Evolutionary conservation across 805 yeast species (phyloP).

Genomic region (Clavispora santaluciae): DNA sequence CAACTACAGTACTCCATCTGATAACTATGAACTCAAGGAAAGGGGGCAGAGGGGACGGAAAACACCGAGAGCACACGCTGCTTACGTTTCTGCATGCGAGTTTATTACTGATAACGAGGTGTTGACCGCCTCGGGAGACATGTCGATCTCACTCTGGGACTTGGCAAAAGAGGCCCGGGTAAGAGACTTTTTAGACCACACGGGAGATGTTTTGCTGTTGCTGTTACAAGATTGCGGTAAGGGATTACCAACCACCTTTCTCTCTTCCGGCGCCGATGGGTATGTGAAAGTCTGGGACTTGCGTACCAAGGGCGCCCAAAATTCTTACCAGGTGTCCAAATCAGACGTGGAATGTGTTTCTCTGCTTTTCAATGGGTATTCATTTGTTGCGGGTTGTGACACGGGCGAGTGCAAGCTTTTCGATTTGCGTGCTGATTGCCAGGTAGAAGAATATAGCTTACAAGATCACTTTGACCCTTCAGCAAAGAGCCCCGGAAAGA

Average conservation of each 20-base stretch:
- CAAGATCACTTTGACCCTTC: slow-evolving; percentile 13
- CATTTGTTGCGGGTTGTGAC: slow-evolving; percentile 73
- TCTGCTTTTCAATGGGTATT: slow-evolving; percentile 65
- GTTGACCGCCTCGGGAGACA: slow-evolving; percentile 77
- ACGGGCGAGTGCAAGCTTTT: slow-evolving; percentile 67
- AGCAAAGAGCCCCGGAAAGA: background rate
- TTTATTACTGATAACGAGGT: slow-evolving; percentile 56
- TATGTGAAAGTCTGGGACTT: slow-evolving; percentile 62
- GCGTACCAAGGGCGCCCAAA: slow-evolving; percentile 39
- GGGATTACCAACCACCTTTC: slow-evolving; percentile 29
- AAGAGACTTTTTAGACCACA: slow-evolving; percentile 57
- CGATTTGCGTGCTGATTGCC: slow-evolving; percentile 76
- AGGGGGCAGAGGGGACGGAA: slow-evolving; percentile 3
- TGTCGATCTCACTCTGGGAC: slow-evolving; percentile 80
- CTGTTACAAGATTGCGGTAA: slow-evolving; percentile 9
- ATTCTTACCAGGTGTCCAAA: slow-evolving; percentile 49
- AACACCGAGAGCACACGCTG: slow-evolving; percentile 60
- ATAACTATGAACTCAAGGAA: slow-evolving; percentile 8
- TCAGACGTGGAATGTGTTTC: slow-evolving; percentile 59
- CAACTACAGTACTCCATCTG: background rate
- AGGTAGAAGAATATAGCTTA: slow-evolving; percentile 46
- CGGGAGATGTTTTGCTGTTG: slow-evolving; percentile 65
- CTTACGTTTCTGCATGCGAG: slow-evolving; percentile 72
- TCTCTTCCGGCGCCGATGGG: slow-evolving; percentile 68
- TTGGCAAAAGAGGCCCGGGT: slow-evolving; percentile 51